Evolutionary conservation across 805 yeast species (phyloP).

Genomic region (Saturnispora gosingensis): DNA sequence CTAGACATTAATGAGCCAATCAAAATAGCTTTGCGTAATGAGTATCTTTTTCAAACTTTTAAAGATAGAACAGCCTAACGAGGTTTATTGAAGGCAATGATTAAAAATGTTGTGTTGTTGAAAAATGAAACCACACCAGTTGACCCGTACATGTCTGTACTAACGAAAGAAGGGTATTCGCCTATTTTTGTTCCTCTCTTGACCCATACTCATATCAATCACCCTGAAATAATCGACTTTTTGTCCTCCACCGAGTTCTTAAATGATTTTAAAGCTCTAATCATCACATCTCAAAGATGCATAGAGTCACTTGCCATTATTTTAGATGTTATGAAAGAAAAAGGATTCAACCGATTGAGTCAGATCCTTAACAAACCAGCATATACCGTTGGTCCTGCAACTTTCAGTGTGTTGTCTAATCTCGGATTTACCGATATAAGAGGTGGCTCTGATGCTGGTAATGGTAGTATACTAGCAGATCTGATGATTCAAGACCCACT

Average conservation of each 20-base stretch:
- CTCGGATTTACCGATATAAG: conserved; percentile 60
- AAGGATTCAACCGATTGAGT: conserved; percentile 9
- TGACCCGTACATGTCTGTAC: conserved; percentile 53
- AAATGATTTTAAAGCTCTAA: conserved; percentile 38
- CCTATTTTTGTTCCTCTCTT: conserved; percentile 67
- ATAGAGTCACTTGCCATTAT: conserved; percentile 63
- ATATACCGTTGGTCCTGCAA: conserved; percentile 91
- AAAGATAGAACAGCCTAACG: neutral
- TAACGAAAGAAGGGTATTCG: conserved; percentile 28
- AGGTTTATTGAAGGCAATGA: conserved; percentile 5
- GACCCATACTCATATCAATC: conserved; percentile 49
- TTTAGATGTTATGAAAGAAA: conserved; percentile 23
- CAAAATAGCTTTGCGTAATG: neutral
- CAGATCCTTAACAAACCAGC: conserved; percentile 42
- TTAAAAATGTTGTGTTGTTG: conserved; percentile 38
- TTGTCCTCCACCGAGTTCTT: conserved; percentile 37
- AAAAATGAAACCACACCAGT: conserved; percentile 63
- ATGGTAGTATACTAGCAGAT: conserved; percentile 63
- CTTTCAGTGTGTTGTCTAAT: conserved; percentile 45
- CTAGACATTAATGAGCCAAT: neutral
- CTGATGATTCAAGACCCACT: conserved; percentile 37
- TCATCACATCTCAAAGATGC: conserved; percentile 86
- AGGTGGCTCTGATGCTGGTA: conserved; percentile 76
- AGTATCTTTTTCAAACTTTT: neutral
- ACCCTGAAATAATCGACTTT: conserved; percentile 34